Conservation (phyloP, 1,284 basidiomycete genomes). For the Inonotus hispidus region DNA sequence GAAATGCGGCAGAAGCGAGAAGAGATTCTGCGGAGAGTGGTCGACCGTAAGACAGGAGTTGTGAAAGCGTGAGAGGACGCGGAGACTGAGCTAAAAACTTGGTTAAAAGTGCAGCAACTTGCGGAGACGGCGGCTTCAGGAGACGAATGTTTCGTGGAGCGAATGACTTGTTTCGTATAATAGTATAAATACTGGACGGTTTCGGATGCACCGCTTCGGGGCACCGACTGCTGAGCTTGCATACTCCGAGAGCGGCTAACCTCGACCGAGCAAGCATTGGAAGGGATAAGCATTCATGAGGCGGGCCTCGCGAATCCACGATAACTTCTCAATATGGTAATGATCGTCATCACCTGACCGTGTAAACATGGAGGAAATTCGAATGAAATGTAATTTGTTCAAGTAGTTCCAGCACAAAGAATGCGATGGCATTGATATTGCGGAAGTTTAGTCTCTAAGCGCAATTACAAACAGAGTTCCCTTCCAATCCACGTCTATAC, state of each 20-base stretch:
- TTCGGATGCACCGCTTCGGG: not conserved
- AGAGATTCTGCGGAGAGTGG: constrained; percentile 66
- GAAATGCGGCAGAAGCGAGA: constrained; percentile 62
- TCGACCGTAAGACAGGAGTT: constrained; percentile 65
- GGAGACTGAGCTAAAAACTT: constrained; percentile 53
- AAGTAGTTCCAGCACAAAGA: no score
- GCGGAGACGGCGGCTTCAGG: constrained; percentile 30
- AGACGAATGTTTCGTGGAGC: constrained; percentile 19
- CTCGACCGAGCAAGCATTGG: not conserved
- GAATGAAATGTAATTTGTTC: no score
- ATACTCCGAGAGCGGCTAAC: not conserved
- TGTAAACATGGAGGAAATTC: no score
- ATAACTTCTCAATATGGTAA: not conserved
- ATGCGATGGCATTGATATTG: no score
- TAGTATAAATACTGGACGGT: not conserved
- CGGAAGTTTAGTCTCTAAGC: not conserved
- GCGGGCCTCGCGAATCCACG: no score
- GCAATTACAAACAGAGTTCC: not conserved
- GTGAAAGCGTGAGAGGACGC: constrained; percentile 60
- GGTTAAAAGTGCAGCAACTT: constrained; percentile 44
- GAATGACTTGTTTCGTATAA: not conserved
- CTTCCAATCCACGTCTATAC: no score
- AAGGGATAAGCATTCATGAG: no score
- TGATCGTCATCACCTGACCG: no score
- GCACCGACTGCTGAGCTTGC: not conserved